Evolutionary conservation across 2,329 filamentous ascomycete species (phyloP), one percentile per base, ranked within the genome.

Genomic region (Neoarthrinium moseri): DNA sequence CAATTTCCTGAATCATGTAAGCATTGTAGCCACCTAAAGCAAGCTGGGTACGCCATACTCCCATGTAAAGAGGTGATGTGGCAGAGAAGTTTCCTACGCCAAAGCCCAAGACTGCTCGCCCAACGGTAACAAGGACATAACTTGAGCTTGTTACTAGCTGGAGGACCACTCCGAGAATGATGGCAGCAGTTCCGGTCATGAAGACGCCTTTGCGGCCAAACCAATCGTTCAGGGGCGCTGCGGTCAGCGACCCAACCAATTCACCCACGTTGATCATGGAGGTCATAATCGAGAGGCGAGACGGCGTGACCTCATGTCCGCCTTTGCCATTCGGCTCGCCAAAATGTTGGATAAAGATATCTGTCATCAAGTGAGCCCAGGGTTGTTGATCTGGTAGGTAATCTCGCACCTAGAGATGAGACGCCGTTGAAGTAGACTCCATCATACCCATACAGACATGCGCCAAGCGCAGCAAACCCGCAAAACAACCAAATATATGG

Each of bases 181-280:
- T n/a, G 26, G n/a, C 8, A n/a, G n/a, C 8, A n/a, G 26, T 8
- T 29, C 8, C 26, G n/a, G n/a, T 8, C 26, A 8, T 8, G 8
- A 29, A n/a, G n/a, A 29, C 26, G 26, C 8, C 8, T 8, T n/a
- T 8, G 26, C 26, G 26, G n/a, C 50, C 40, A 53, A 52, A n/a
- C 45, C 15, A 17, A 24, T 69, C 65, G 49, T 69, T 69, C n/a
- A 70, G 44, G 6, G 64, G 66, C 3, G 66, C 65, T 5, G 66
- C 60, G 2, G 49, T 21, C 4, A 70, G 47, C 5, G 67, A 66
- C 12, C 66, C 67, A 15, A 63, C 51, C 20, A 70, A 52, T 43
- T 70, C 66, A 39, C 66, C 66, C 18, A 70, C 57, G 44, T 70
- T 65, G 52, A 70, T 69, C 55, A 66, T 62, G 45, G 64, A 67